These are phyloP conservation scores for Boletus vermiculosoides DNA, from an alignment of 768 basidiomycete species.

Conservation along the genomic window DNA sequence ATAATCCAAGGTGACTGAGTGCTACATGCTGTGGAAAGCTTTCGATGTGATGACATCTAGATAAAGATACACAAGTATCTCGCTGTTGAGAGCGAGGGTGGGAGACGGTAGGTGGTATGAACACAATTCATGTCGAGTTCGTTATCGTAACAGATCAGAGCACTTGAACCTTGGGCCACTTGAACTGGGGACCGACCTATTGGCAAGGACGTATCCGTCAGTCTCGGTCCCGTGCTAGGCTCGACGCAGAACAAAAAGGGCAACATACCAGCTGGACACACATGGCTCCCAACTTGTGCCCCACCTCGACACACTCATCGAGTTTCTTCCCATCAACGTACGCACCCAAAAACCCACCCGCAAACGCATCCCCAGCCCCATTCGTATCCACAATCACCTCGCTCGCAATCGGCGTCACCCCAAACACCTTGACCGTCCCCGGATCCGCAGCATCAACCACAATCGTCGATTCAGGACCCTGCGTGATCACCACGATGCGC, in stretches of 20 bases:
- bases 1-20: slow-evolving; percentile 3
- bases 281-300: slow-evolving; percentile 85
- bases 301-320: slow-evolving; percentile 76
- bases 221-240: neutral
- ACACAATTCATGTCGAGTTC: neutral
- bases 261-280: slow-evolving; percentile 71
- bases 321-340: slow-evolving; percentile 73
- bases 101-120: slow-evolving; percentile 5
- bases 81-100: slow-evolving; percentile 42
- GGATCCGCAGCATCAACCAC: slow-evolving; percentile 62
- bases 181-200: slow-evolving; percentile 55
- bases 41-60: slow-evolving; percentile 20
- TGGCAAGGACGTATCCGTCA: neutral
- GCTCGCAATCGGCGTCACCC: slow-evolving; percentile 56
- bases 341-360: slow-evolving; percentile 92
- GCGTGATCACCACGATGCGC: slow-evolving; percentile 87
- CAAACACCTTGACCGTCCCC: slow-evolving; percentile 50
- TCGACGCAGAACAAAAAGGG: neutral
- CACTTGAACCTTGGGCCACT: slow-evolving; percentile 55
- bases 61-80: slow-evolving; percentile 25
- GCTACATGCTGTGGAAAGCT: slow-evolving; percentile 41
- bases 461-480: slow-evolving; percentile 78
- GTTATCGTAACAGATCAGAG: slow-evolving; percentile 26
- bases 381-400: slow-evolving; percentile 92
- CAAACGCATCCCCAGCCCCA: slow-evolving; percentile 96